Evolutionary conservation across 306 rosid species (phyloP).

Genomic region (Glycine tomentella): DNA sequence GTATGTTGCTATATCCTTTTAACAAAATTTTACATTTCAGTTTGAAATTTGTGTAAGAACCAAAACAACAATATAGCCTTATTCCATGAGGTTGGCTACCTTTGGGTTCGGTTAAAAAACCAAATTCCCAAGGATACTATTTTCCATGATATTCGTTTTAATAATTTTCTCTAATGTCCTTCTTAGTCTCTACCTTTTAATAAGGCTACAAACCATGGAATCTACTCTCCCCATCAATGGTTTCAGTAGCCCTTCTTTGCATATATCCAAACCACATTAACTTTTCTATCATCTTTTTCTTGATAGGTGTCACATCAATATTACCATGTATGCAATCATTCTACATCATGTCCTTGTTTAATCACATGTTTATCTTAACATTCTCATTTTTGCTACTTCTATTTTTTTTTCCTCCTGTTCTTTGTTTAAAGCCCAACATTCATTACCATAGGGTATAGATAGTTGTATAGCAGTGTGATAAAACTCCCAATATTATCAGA

Average conservation of each 20-base stretch:
- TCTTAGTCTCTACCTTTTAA: not conserved
- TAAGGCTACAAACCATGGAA: not conserved
- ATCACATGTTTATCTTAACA: not conserved
- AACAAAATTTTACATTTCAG: constrained; percentile 10
- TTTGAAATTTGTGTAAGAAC: constrained; percentile 18
- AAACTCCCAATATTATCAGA: not conserved
- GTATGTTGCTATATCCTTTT: not conserved
- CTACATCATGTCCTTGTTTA: not conserved
- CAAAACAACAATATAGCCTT: not conserved
- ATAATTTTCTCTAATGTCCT: not conserved
- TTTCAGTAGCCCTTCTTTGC: not conserved
- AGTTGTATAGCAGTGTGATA: not conserved
- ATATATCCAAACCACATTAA: not conserved
- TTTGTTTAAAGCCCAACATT: not conserved
- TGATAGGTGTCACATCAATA: not conserved
- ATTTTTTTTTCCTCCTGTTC: not conserved
- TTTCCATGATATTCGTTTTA: not conserved
- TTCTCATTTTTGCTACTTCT: too few relatives aligned
- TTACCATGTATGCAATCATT: too few relatives aligned
- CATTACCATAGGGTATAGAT: not conserved
- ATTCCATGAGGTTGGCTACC: not conserved
- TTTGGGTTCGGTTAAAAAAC: not conserved
- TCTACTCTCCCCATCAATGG: not conserved
- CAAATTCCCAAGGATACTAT: not conserved
- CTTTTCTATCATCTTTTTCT: not conserved